Base-by-base conservation (phyloP, 2,329 filamentous ascomycete species). In the Sarocladiaceae sp. region DNA sequence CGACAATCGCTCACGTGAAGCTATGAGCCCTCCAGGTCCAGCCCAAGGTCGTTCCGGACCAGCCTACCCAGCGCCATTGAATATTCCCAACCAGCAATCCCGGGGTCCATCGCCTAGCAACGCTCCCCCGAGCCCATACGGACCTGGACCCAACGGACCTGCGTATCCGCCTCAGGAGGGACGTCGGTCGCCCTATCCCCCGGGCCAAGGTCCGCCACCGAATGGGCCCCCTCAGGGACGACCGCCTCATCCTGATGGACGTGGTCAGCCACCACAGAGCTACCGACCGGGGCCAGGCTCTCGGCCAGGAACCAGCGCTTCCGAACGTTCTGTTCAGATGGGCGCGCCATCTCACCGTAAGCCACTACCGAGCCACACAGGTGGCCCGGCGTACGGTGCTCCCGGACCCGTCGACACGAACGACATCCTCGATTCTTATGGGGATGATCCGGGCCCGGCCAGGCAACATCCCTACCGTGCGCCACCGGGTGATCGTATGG, bases 1-100 rank as follows among this genome's bases (percentile, higher is more conserved):
- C 71, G 63, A 72, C 62, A 69, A 71, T 66, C 70, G 72, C 60
- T 75, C 75, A 70, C 76, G 70, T 72, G 74, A 82, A 77, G 78
- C 65, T 73, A 60, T 79, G 64, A 76, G 63, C 57, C 62, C 66
- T 37, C 66, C 69, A 39, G 62, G 64, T 53, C 63, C 67, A 53
- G 63, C 66, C 29, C 42, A 47, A 29, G 23, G 33, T 50, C 29
- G 33, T 37, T 26, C 44, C 56, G 65, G 63, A 50, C 57, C 67
- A 39, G 63, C 59, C 46, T 69, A 66, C 37, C 70, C 72, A 20
- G 66, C 71, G n/a, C 68, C 70, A 7, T 66, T 71, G 52, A 68
- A 70, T 59, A 64, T 68, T 42, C 66, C 72, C 22, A 63, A 65
- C 31, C 69, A 69, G 51, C 62, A 67, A 58, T 77, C 76, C 33